phyloP scores from a whole-genome alignment of 192 early-diverging fungal genomes.

The Phlyctochytrium arcticum region DNA sequence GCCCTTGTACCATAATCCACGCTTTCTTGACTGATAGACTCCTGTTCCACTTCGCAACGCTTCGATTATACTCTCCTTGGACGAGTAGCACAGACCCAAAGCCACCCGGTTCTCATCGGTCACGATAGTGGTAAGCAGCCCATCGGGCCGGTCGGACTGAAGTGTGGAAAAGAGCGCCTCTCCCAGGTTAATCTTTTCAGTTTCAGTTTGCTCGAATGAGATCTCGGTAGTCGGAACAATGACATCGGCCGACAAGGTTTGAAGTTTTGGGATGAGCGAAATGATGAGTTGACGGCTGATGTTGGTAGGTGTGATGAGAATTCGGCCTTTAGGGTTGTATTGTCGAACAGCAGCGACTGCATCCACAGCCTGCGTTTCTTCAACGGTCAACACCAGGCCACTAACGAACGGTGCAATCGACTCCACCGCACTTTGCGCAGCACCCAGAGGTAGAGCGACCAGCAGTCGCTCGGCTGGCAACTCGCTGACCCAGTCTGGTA shows the following conservation, averaged over 20 bases:
- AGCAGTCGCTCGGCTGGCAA: constrained; percentile 20
- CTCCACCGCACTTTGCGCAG: not conserved
- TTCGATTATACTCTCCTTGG: constrained; percentile 73
- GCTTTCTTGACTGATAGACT: constrained; percentile 86
- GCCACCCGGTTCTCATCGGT: constrained; percentile 86
- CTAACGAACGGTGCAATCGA: not conserved
- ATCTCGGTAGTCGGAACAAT: not conserved
- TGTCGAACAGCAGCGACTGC: not conserved
- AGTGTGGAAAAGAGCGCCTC: constrained; percentile 27
- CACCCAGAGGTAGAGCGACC: not conserved
- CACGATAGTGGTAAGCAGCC: constrained; percentile 86
- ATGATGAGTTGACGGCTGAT: not conserved
- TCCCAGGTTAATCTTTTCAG: constrained; percentile 14
- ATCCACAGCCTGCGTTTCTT: not conserved
- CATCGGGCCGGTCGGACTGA: constrained; percentile 85
- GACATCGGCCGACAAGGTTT: not conserved
- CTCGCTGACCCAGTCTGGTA: not conserved
- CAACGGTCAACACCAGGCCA: not conserved
- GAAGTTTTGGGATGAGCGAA: not conserved
- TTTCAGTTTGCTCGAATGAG: not conserved
- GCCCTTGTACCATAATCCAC: constrained; percentile 97
- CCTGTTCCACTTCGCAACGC: constrained; percentile 73
- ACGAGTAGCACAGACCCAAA: constrained; percentile 92
- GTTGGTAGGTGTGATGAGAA: not conserved
- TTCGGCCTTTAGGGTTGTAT: not conserved